Conservation (phyloP, 768 basidiomycete genomes). For the Tulasnella calospora region DNA sequence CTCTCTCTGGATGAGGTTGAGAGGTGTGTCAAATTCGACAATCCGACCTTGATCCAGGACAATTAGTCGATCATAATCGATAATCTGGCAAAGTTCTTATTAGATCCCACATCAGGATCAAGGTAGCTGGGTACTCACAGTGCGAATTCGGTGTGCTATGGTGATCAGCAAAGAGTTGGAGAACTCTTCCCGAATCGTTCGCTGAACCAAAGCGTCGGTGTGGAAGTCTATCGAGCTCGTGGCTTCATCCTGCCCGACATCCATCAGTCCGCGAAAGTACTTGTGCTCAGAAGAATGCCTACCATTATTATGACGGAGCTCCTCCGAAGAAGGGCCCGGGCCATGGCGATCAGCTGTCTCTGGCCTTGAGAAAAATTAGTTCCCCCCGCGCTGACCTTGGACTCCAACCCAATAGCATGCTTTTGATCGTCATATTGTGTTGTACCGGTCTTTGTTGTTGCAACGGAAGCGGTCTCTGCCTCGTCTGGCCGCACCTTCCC, state of each 20-base stretch:
- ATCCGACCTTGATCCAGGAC: slow-evolving; percentile 43
- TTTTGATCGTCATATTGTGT: slow-evolving; percentile 19
- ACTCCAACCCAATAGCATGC: slow-evolving; percentile 55
- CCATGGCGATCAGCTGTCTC: slow-evolving; percentile 81
- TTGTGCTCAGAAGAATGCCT: neutral
- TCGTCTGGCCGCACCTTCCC: slow-evolving; percentile 42
- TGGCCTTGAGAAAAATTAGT: slow-evolving; percentile 92
- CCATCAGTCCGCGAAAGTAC: neutral
- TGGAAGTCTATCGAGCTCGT: slow-evolving; percentile 83
- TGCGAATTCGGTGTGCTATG: slow-evolving; percentile 63
- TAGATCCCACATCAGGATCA: neutral
- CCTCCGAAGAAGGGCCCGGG: slow-evolving; percentile 62
- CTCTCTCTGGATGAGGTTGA: slow-evolving; percentile 57
- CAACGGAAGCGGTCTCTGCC: slow-evolving; percentile 17
- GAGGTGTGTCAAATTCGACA: slow-evolving; percentile 67
- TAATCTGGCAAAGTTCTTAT: slow-evolving; percentile 42
- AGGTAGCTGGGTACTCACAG: neutral
- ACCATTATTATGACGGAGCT: slow-evolving; percentile 69
- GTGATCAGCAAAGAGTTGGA: slow-evolving; percentile 46
- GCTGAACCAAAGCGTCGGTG: slow-evolving; percentile 86
- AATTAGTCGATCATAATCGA: slow-evolving; percentile 59
- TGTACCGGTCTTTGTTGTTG: neutral
- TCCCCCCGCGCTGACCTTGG: slow-evolving; percentile 78
- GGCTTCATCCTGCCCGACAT: slow-evolving; percentile 47
- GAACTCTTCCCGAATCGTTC: slow-evolving; percentile 83